A percentile compares a stretch with the other conserved stretches of the same genome.
These are phyloP conservation scores for Eutrema heterophyllum DNA, from an alignment of 345 rosid genomes.

Conservation along the genomic window DNA sequence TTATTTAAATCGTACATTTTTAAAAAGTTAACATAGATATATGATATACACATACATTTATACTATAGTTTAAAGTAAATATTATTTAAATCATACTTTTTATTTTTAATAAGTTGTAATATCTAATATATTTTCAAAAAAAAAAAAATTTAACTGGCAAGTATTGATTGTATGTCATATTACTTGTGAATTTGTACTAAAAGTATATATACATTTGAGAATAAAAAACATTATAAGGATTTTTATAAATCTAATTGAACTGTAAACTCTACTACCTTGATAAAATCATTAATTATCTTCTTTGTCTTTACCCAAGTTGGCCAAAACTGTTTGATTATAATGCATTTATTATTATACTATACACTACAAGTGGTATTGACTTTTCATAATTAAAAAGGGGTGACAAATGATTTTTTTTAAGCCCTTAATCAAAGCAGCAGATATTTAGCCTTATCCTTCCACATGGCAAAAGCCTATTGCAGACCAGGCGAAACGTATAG, in stretches of 20 bases:
- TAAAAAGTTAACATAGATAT: no score
- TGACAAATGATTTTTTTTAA: background rate
- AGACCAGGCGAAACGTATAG: background rate
- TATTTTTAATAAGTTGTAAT: no score
- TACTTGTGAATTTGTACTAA: no score
- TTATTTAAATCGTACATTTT: no score
- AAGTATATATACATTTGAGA: no score
- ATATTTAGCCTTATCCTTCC: constrained; percentile 20
- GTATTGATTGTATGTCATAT: no score
- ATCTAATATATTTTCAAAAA: no score
- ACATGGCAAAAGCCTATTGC: background rate
- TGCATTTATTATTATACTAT: background rate
- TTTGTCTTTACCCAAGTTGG: background rate
- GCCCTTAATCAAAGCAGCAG: constrained; percentile 4
- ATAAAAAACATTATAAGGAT: no score
- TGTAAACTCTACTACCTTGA: background rate
- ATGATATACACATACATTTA: no score
- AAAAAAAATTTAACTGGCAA: no score
- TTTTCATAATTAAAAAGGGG: background rate
- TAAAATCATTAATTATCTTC: background rate
- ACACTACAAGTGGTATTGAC: constrained; percentile 18
- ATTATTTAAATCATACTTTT: no score
- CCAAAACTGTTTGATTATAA: background rate
- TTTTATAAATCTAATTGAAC: background rate
- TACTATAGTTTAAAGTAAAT: no score